Evolutionary conservation across 768 basidiomycete genomes (phyloP).

Genomic region (Nidularia pulvinata): DNA sequence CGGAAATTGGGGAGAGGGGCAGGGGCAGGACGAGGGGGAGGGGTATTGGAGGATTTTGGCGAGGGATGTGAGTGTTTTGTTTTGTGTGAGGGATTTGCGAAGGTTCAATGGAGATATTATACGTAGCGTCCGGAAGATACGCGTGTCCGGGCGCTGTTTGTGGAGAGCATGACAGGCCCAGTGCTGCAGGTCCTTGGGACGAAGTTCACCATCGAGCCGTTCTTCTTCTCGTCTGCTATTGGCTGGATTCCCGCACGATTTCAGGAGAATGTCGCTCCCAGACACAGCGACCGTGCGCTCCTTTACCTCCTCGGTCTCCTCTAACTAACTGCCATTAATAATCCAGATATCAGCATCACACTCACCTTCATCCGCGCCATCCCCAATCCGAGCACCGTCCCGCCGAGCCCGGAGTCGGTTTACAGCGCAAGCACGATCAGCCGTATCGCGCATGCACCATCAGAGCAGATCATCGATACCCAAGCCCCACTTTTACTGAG

Average conservation of each 20-base stretch:
- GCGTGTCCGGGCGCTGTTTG: constrained; percentile 48
- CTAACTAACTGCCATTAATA: neutral
- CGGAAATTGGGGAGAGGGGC: no score
- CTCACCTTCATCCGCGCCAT: constrained; percentile 50
- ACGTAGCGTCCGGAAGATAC: constrained; percentile 23
- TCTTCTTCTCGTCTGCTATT: constrained; percentile 62
- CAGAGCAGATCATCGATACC: constrained; percentile 45
- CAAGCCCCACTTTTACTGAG: constrained; percentile 44
- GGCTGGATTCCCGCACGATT: constrained; percentile 63
- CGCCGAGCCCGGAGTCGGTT: constrained; percentile 13
- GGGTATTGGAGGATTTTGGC: constrained; percentile 28
- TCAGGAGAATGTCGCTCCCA: constrained; percentile 36
- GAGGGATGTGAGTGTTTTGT: constrained; percentile 19
- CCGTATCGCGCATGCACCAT: neutral
- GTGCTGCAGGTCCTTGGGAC: constrained; percentile 57
- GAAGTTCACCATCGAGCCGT: constrained; percentile 57
- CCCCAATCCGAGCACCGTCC: constrained; percentile 19
- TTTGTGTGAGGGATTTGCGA: neutral
- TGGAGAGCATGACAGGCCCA: constrained; percentile 46
- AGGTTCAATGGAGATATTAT: neutral
- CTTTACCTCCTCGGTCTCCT: neutral
- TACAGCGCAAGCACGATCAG: constrained; percentile 8
- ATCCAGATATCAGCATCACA: constrained; percentile 53
- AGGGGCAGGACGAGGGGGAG: constrained; percentile 10
- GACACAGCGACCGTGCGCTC: constrained; percentile 36